Percentiles rank a stretch among this genome's conserved stretches.
These are phyloP conservation scores for Lachnellula suecica DNA, from an alignment of 2,329 filamentous ascomycete genomes.

Conservation along the genomic window DNA sequence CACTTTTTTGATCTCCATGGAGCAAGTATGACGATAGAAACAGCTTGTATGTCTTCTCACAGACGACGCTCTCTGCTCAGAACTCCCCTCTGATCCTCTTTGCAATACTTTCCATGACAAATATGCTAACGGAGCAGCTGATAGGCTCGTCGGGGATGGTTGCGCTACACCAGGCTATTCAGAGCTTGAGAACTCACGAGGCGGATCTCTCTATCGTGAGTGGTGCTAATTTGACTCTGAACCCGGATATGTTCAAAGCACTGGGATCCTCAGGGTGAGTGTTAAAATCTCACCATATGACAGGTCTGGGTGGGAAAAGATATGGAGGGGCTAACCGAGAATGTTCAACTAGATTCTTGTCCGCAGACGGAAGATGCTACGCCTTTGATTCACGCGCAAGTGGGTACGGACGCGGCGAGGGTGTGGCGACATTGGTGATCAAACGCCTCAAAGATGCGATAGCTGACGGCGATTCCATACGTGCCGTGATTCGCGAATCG, in stretches of 20 bases:
- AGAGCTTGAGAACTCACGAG: not conserved
- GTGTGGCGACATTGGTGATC: slow-evolving; percentile 54
- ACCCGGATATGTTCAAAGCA: slow-evolving; percentile 5
- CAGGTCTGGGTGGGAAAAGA: not conserved
- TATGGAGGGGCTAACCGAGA: not conserved
- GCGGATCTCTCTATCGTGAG: slow-evolving; percentile 26
- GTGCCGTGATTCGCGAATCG: slow-evolving; percentile 52
- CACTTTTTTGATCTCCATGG: slow-evolving; percentile 40
- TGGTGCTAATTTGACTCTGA: slow-evolving; percentile 5
- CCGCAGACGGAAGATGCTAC: slow-evolving; percentile 40
- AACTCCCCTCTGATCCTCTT: too few relatives aligned
- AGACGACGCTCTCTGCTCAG: too few relatives aligned
- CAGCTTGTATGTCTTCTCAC: too few relatives aligned
- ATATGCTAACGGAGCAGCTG: too few relatives aligned
- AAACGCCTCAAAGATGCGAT: slow-evolving; percentile 59
- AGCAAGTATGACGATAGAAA: slow-evolving; percentile 43
- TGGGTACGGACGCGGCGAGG: slow-evolving; percentile 64
- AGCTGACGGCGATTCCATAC: slow-evolving; percentile 56
- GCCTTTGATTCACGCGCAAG: slow-evolving; percentile 57
- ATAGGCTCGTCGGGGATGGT: slow-evolving; percentile 41
- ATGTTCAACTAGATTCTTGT: slow-evolving; percentile 37
- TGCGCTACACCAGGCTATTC: slow-evolving; percentile 21
- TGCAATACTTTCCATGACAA: too few relatives aligned
- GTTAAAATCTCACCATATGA: not conserved
- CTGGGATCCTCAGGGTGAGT: slow-evolving; percentile 6